Evolutionary conservation across 306 rosid species (phyloP), one percentile per base, ranked within the genome.

Genomic region (apple (Malus domestica)): DNA sequence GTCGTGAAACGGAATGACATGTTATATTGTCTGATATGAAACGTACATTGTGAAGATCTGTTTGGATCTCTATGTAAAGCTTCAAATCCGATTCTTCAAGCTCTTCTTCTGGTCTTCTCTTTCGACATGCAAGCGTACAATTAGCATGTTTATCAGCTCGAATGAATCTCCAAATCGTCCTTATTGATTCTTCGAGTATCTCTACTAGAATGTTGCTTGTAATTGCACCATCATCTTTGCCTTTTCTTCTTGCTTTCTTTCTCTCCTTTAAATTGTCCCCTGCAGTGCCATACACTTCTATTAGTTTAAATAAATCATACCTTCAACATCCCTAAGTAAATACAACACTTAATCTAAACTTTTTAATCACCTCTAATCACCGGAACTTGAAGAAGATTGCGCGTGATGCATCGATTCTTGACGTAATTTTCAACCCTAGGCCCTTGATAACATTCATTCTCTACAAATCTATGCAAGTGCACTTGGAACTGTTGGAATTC

Each of bases 401-500:
- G 86, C 75, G 84, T 88, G 30, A 85, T 87, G 10, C 92, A 90
- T 23, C 98, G 89, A 49, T 80, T 88, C 82, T 86, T 93, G 64
- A 85, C 96, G 59, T 87, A 93, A 49, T 84, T 86, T 49, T 88
- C 90, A 8, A 90, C 81, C 81, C 98, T 90, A 2, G 96, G 90
- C n/a, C 90, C 90, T 86, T 93, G 93, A 63, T 87, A 90, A 9
- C 83, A 78, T 59, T 93, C 97, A 72, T 90, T 93, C 90, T 93
- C 98, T 58, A 90, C 74, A 76, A 91, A 91, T 63, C 98, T 85
- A 3, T 88, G 89, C 68, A 91, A n/a, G 25, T 88, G 83, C 5
- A 93, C 98, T 87, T 93, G 89, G 62, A 93, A 88, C 63, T 88
- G 96, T 78, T 91, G 93, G 74, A 91, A 93, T 65, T 93, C 92